A percentile compares a stretch with the other conserved stretches of the same genome.
Conservation (phyloP, 305 asterid species). For the Fraxinus velutina region DNA sequence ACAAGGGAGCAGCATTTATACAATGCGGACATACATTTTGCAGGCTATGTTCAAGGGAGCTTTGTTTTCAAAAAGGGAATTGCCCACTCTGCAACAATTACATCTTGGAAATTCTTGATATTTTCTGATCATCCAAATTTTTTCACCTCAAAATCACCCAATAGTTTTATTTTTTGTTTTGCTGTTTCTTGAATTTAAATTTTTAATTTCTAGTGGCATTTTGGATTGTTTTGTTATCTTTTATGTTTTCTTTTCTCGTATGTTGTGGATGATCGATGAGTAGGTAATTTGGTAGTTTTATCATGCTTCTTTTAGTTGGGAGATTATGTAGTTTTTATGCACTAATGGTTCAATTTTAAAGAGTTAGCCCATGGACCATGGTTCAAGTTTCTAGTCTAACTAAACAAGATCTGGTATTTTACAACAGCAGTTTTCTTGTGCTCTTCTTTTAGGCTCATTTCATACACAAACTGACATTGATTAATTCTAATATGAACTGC, state of each 20-base stretch:
- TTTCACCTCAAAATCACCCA: not conserved
- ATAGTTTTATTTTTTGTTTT: not conserved
- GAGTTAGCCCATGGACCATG: not conserved
- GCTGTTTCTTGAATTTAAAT: not conserved
- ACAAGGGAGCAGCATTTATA: slow-evolving; percentile 62
- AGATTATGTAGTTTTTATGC: not conserved
- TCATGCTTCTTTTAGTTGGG: not conserved
- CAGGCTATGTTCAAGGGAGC: slow-evolving; percentile 65
- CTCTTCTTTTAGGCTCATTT: not conserved
- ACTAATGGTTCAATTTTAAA: not conserved
- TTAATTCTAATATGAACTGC: not conserved
- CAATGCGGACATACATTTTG: slow-evolving; percentile 83
- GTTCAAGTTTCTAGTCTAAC: not conserved
- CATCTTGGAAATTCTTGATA: slow-evolving; percentile 66
- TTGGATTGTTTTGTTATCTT: not conserved
- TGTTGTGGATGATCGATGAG: not conserved
- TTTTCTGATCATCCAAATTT: slow-evolving; percentile 36
- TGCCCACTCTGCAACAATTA: slow-evolving; percentile 76
- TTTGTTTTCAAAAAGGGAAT: slow-evolving; percentile 59
- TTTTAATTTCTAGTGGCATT: not conserved
- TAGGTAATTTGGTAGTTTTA: not conserved
- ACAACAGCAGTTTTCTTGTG: not conserved
- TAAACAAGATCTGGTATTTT: not conserved
- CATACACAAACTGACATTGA: not conserved
- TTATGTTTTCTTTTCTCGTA: not conserved